phyloP scores from a whole-genome alignment of 2,329 filamentous ascomycete genomes.

The Penicillium sumatraense region DNA sequence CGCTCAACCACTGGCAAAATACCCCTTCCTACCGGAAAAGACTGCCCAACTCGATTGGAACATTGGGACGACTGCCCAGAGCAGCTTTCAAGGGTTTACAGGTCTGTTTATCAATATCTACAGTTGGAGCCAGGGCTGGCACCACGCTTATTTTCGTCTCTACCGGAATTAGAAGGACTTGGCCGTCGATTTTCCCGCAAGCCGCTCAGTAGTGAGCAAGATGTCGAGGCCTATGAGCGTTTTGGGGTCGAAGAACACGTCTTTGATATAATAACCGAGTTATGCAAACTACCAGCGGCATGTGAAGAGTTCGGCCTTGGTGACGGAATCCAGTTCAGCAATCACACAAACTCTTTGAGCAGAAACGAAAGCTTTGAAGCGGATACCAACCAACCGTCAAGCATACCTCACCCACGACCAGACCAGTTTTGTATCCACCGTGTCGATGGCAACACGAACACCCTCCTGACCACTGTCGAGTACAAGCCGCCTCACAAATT shows the following conservation, averaged over 20 bases:
- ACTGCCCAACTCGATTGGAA: slow-evolving; percentile 26
- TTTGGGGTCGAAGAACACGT: slow-evolving; percentile 20
- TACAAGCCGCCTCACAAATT: slow-evolving; percentile 29
- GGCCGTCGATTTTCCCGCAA: not conserved
- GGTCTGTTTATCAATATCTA: slow-evolving; percentile 20
- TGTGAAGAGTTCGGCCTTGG: slow-evolving; percentile 26
- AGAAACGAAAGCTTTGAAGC: not conserved
- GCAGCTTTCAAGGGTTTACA: slow-evolving; percentile 20
- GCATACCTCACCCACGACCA: slow-evolving; percentile 11
- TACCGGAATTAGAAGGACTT: not conserved
- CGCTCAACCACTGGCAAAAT: slow-evolving; percentile 30
- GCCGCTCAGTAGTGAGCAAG: slow-evolving; percentile 24
- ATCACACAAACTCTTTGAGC: slow-evolving; percentile 18
- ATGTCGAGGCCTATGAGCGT: slow-evolving; percentile 18
- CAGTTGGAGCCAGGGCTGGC: slow-evolving; percentile 10
- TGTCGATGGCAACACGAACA: slow-evolving; percentile 17
- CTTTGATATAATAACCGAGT: slow-evolving; percentile 31
- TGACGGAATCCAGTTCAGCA: slow-evolving; percentile 24
- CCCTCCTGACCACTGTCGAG: slow-evolving; percentile 20
- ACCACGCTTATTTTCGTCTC: not conserved
- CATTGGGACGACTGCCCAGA: slow-evolving; percentile 26
- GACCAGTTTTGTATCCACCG: slow-evolving; percentile 30
- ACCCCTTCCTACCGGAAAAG: slow-evolving; percentile 26
- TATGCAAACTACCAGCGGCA: slow-evolving; percentile 33
- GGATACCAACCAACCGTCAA: slow-evolving; percentile 7